Percentiles rank a stretch among this genome's conserved stretches.
Evolutionary conservation across 805 yeast genomes (phyloP).

Genomic region (Metschnikowia chrysomelidarum): DNA sequence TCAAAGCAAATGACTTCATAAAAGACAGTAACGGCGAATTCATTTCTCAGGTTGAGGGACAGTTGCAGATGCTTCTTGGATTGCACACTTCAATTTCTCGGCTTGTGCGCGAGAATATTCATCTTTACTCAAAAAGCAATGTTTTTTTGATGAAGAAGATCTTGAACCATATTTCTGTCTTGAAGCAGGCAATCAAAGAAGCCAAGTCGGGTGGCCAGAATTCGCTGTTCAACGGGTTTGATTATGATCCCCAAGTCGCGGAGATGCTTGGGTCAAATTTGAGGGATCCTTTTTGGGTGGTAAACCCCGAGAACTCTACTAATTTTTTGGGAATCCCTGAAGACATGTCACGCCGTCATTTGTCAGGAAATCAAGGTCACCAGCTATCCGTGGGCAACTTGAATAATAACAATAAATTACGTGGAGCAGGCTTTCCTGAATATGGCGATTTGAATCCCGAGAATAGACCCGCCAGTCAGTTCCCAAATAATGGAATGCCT

Average conservation of each 20-base stretch:
- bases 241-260: conserved; percentile 24
- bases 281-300: conserved; percentile 52
- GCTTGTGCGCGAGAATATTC: conserved; percentile 17
- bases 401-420: too few relatives aligned
- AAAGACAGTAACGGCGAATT: conserved; percentile 21
- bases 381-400: too few relatives aligned
- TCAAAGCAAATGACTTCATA: conserved; percentile 37
- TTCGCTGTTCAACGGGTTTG: conserved; percentile 11
- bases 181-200: conserved; percentile 14
- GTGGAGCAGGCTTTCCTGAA: too few relatives aligned
- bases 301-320: conserved; percentile 27
- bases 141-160: conserved; percentile 31
- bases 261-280: conserved; percentile 41
- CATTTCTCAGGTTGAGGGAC: conserved; percentile 23
- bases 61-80: conserved; percentile 23
- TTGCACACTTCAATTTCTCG: conserved; percentile 25
- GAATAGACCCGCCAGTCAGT: too few relatives aligned
- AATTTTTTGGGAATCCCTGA: conserved; percentile 12
- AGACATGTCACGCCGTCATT: too few relatives aligned
- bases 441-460: too few relatives aligned
- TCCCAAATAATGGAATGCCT: too few relatives aligned
- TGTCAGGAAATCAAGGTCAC: too few relatives aligned
- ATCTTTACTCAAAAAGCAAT: conserved; percentile 37
- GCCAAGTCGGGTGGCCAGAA: conserved; percentile 3
- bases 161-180: conserved; percentile 26